Percentiles rank a stretch among this genome's conserved stretches.
Conservation (phyloP, 768 basidiomycete species). For the Hypsizygus marmoreus region DNA sequence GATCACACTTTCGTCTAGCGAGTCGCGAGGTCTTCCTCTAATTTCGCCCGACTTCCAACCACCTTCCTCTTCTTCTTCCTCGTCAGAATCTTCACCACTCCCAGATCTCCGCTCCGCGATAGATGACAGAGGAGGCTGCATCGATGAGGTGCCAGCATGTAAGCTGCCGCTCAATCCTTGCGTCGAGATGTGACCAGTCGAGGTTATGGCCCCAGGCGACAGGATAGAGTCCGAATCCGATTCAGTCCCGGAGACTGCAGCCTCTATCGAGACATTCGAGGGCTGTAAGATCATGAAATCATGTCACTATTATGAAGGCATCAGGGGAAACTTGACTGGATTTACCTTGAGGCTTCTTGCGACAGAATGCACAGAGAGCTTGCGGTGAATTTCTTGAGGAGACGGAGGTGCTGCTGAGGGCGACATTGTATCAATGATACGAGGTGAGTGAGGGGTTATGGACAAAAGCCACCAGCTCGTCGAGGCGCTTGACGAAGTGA, state of each 20-base stretch:
- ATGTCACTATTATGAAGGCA: slow-evolving; percentile 10
- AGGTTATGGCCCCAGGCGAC: slow-evolving; percentile 51
- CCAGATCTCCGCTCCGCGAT: slow-evolving; percentile 75
- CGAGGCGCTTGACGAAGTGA: background rate
- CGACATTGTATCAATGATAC: slow-evolving; percentile 28
- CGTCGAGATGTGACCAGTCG: slow-evolving; percentile 34
- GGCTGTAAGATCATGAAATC: slow-evolving; percentile 17
- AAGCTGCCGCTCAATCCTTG: slow-evolving; percentile 21
- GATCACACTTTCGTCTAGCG: slow-evolving; percentile 69
- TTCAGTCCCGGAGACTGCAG: slow-evolving; percentile 68
- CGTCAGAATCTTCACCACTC: slow-evolving; percentile 81
- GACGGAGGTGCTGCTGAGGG: slow-evolving; percentile 67
- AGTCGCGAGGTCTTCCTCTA: slow-evolving; percentile 43
- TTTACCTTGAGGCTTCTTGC: slow-evolving; percentile 53
- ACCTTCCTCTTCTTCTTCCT: slow-evolving; percentile 66
- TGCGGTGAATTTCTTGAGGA: slow-evolving; percentile 83
- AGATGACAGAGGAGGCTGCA: slow-evolving; percentile 62
- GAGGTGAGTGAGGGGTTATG: background rate
- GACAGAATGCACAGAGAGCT: slow-evolving; percentile 75
- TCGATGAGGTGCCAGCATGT: slow-evolving; percentile 34
- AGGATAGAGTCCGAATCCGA: slow-evolving; percentile 83
- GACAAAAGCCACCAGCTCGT: slow-evolving; percentile 8
- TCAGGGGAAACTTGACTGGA: slow-evolving; percentile 12
- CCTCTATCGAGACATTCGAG: slow-evolving; percentile 18
- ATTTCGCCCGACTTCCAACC: slow-evolving; percentile 63